Evolutionary conservation across 352 stramenopile genomes (phyloP).

Genomic region (Phytophthora fragariaefolia): DNA sequence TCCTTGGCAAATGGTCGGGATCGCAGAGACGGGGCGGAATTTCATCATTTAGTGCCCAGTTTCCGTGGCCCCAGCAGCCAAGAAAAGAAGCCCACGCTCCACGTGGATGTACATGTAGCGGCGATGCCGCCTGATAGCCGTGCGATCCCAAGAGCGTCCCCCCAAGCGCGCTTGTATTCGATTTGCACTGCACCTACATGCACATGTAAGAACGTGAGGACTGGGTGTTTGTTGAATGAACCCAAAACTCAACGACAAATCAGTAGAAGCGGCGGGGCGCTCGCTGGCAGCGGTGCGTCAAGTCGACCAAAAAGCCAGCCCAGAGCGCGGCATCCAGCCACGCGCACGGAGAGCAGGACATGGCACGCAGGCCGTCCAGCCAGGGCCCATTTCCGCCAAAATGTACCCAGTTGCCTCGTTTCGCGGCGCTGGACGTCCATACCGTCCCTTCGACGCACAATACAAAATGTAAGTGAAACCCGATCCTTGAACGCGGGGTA

Average conservation of each 20-base stretch:
- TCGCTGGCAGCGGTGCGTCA: not conserved
- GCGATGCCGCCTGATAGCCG: not conserved
- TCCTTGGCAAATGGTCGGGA: not conserved
- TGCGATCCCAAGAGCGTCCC: not conserved
- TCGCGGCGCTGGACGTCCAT: not conserved
- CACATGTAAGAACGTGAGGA: too few species aligned
- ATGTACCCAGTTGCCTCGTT: slow-evolving; percentile 1
- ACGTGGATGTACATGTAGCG: not conserved
- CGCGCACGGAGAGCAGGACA: too few species aligned
- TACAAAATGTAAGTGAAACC: slow-evolving; percentile 9
- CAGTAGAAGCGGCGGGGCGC: too few species aligned
- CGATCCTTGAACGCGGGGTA: not conserved
- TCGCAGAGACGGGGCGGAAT: not conserved
- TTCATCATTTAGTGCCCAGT: slow-evolving; percentile 1
- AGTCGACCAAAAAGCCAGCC: not conserved
- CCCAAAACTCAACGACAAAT: too few species aligned
- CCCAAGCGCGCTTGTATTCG: not conserved
- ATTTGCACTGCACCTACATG: too few species aligned
- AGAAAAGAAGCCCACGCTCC: not conserved
- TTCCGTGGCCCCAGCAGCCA: not conserved
- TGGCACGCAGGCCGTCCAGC: not conserved
- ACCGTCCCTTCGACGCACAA: slow-evolving; percentile 9
- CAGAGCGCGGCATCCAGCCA: not conserved
- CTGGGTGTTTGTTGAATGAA: not conserved
- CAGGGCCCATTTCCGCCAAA: not conserved